Evolutionary conservation across 495 filamentous ascomycete genomes (phyloP), one percentile per base, ranked within the genome.

Genomic region (Neurospora terricola): DNA sequence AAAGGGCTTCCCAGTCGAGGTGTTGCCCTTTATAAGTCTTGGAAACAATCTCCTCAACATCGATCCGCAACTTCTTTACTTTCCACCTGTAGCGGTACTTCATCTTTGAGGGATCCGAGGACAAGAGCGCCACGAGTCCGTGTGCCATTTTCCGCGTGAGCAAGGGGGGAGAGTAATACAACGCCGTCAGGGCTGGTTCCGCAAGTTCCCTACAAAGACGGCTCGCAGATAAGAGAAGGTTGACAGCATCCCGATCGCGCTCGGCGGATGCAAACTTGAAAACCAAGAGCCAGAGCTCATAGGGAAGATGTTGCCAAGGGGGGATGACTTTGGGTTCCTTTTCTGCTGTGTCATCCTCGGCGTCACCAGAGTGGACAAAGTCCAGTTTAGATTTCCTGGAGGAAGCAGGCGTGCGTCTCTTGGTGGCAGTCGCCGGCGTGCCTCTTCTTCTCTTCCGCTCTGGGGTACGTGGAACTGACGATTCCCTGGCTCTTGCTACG

Each of bases 141-240:
- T 86, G 82, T 2, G 76, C 85, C 80, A 80, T 89, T 81, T 30
- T 82, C 81, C 74, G 87, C 83, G 68, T 84, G 73, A 71, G 85
- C 82, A 76, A 80, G 0, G 92, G 90, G 0, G 93, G 93, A 4
- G 85, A 87, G 40, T 88, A 82, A 78, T 94, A 96, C 5, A 96
- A 84, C 14, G 87, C 90, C 16, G 91, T 89, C 21, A 97, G 81
- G 8, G 93, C 91, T 6, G 94, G 91, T 75, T 94, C 91, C 7
- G 87, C 80, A 72, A 94, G 94, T 5, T 83, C 80, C 48, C 85
- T 87, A 73, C 92, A 94, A 16, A 90, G 77, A 11, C 86, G 79
- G 12, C 91, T 88, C 21, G 88, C 80, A 91, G 71, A 14, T 12
- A 54, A 54, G 11, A 97, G 87, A 88, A 88, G 93, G 71, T 79